Percentiles rank a stretch among this genome's conserved stretches.
Evolutionary conservation across 805 yeast genomes (phyloP).

Genomic region (Millerozyma miso): DNA sequence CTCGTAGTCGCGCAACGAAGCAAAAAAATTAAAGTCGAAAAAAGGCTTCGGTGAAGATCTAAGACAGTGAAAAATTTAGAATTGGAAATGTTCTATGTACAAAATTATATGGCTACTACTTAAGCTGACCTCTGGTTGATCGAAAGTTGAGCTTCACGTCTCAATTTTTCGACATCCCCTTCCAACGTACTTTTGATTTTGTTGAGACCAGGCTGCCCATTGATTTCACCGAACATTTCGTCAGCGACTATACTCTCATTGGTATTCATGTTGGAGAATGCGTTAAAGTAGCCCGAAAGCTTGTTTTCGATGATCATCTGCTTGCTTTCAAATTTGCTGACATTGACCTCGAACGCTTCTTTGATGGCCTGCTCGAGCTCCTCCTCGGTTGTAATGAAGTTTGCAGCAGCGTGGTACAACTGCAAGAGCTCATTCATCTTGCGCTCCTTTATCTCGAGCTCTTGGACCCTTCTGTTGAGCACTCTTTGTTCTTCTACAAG

Average conservation of each 20-base stretch:
- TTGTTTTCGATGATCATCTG: conserved; percentile 33
- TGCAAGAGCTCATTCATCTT: conserved; percentile 58
- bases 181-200: conserved; percentile 34
- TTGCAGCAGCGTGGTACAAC: conserved; percentile 65
- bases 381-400: conserved; percentile 69
- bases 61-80: too few relatives aligned
- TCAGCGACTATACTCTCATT: conserved; percentile 34
- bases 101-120: not conserved
- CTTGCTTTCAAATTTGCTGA: conserved; percentile 29
- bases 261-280: conserved; percentile 22
- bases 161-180: conserved; percentile 34
- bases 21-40: not conserved
- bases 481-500: conserved; percentile 55
- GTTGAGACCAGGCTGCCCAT: conserved; percentile 40
- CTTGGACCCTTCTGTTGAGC: conserved; percentile 59
- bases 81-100: not conserved
- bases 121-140: conserved; percentile 17
- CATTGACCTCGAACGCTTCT: conserved; percentile 47
- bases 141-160: conserved; percentile 33
- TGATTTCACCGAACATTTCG: conserved; percentile 34
- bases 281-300: conserved; percentile 26
- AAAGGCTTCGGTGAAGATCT: too few relatives aligned
- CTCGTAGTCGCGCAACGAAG: not conserved
- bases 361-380: conserved; percentile 56
- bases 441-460: conserved; percentile 48